phyloP scores from a whole-genome alignment of 2,329 filamentous ascomycete species.

The Ophiocordyceps polyrhachis-furcata region DNA sequence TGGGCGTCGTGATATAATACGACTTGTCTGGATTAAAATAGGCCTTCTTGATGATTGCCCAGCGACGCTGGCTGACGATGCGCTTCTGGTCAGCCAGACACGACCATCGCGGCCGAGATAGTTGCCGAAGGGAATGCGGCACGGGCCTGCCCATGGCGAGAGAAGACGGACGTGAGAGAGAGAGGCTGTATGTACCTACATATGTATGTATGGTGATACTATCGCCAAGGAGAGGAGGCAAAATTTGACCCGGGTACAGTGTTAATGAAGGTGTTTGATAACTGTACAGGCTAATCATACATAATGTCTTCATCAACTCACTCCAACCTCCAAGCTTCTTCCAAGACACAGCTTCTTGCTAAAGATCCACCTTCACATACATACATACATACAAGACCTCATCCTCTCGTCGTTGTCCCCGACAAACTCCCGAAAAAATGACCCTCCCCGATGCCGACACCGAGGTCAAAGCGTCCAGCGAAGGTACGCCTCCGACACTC shows the following conservation, averaged over 20 bases:
- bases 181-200: too few species aligned
- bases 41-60: neutral
- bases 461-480: constrained; percentile 25
- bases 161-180: neutral
- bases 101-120: neutral
- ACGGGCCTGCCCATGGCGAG: neutral
- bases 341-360: neutral
- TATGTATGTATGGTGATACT: neutral
- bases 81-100: neutral
- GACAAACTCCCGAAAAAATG: constrained; percentile 8
- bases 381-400: too few species aligned
- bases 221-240: neutral
- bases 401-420: neutral
- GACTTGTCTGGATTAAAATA: constrained; percentile 38
- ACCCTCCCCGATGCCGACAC: constrained; percentile 20
- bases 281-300: neutral
- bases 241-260: neutral
- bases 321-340: neutral
- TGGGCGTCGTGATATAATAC: constrained; percentile 89
- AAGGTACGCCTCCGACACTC: constrained; percentile 16
- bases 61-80: neutral
- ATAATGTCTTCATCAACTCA: neutral
- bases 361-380: too few species aligned
- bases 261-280: neutral
- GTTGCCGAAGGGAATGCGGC: neutral